Evolutionary conservation across 371 early-diverging fungal species (phyloP), one percentile per base, ranked within the genome.

Genomic region (Capillidium heterosporum): DNA sequence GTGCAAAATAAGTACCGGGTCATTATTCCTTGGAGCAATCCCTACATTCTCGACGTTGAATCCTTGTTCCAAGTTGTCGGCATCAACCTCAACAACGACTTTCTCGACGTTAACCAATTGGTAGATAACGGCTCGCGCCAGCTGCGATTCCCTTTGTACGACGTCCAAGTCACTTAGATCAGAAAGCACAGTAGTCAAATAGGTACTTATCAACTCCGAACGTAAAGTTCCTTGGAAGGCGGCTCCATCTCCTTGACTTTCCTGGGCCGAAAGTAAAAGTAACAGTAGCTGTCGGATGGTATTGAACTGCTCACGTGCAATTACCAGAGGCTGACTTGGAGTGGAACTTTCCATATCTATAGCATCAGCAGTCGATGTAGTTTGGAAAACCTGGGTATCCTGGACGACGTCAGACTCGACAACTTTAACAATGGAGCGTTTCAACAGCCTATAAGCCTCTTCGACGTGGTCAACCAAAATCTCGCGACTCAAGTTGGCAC

Each of bases 361-460:
- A 19, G 48, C 68, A 68, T 7, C 71, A 59, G 23, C 61, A 65
- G 29, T 61, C 53, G n/a, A 42, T 39, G 7, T 64, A 61, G 42
- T 2, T 4, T 19, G 23, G 17, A 28, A 55, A 15, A 26, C 3
- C 29, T 40, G 54, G 63, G 21, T 63, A 72, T 13, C 77, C 81
- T 29, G 77, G 81, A 4, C 76, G 76, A 43, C 91, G 68, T 8
- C 82, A 80, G 91, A 96, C 62, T 82, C 81, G 64, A 93, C 85
- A 17, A 99, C 82, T 24, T 87, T 86, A 56, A 98, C 81, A 55
- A 99, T 92, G 1, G 94, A 92, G 29, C 87, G 85, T 35, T 84
- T 82, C 48, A 99, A 68, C 43, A 99, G 77, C 42, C 84, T 74
- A 57, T 78, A 84, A 2, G 99, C 99, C 71, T 98, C 98, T 39